A percentile compares a stretch with the other conserved stretches of the same genome.
phyloP scores from a whole-genome alignment of 306 rosid species.

The Vigna unguiculata region DNA sequence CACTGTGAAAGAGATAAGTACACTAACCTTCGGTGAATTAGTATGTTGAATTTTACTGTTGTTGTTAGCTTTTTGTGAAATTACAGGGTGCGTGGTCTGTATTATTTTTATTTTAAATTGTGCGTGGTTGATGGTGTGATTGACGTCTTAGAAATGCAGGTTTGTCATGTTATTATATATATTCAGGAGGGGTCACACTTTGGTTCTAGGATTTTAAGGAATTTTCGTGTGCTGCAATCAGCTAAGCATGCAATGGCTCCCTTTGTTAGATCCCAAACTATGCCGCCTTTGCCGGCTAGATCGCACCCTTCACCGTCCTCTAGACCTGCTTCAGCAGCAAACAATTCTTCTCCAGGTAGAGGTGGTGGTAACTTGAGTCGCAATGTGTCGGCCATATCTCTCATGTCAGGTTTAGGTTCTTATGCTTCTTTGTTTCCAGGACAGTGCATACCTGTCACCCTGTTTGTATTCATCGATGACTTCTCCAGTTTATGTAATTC shows the following conservation, averaged over 20 bases:
- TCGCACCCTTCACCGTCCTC: slow-evolving; percentile 60
- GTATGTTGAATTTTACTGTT: slow-evolving; percentile 17
- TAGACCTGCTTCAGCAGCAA: slow-evolving; percentile 53
- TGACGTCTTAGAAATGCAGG: slow-evolving; percentile 72
- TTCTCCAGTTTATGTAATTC: slow-evolving; percentile 64
- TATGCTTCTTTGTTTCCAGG: slow-evolving; percentile 93
- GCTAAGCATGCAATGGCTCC: slow-evolving; percentile 88
- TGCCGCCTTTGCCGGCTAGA: slow-evolving; percentile 57
- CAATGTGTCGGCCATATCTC: slow-evolving; percentile 69
- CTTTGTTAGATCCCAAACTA: slow-evolving; percentile 63
- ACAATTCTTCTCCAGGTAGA: slow-evolving; percentile 73
- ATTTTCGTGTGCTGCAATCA: slow-evolving; percentile 80
- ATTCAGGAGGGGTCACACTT: slow-evolving; percentile 83
- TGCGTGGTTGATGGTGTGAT: slow-evolving; percentile 34
- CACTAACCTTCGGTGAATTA: not conserved
- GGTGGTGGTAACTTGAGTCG: slow-evolving; percentile 68
- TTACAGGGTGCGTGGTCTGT: not conserved
- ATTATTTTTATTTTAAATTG: slow-evolving; percentile 9
- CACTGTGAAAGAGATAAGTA: not conserved
- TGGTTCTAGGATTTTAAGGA: slow-evolving; percentile 69
- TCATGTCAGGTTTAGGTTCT: slow-evolving; percentile 92
- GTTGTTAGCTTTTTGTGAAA: not conserved
- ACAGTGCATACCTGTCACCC: slow-evolving; percentile 85
- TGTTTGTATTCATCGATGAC: slow-evolving; percentile 83
- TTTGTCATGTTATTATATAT: slow-evolving; percentile 83